phyloP scores from a whole-genome alignment of 1,284 basidiomycete species.

The Ganoderma lucidum region DNA sequence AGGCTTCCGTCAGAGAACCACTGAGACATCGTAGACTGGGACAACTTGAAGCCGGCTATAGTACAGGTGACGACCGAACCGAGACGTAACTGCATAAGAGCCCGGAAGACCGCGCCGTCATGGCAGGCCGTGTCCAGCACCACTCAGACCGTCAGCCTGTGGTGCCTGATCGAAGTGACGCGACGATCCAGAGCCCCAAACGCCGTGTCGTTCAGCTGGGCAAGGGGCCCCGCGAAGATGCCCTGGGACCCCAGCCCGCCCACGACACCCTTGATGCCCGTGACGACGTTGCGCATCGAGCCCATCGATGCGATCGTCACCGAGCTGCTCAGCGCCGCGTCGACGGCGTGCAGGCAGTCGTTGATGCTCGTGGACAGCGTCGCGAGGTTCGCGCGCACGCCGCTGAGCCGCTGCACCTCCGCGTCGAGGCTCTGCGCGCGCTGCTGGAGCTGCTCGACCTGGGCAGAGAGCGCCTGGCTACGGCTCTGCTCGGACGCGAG shows the following conservation, averaged over 20 bases:
- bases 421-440: not conserved
- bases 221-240: conserved; percentile 23
- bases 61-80: not conserved
- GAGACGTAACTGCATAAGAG: not conserved
- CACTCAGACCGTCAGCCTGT: conserved; percentile 5
- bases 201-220: conserved; percentile 17
- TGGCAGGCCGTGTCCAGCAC: not conserved
- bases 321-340: conserved; percentile 24
- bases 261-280: conserved; percentile 14
- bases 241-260: conserved; percentile 8
- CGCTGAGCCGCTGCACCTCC: conserved; percentile 9
- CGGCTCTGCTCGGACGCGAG: conserved; percentile 10
- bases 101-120: not conserved
- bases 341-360: conserved; percentile 20
- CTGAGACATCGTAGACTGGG: not conserved
- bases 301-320: conserved; percentile 14
- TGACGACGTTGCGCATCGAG: conserved; percentile 22
- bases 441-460: conserved; percentile 3
- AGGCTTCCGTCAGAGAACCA: not conserved
- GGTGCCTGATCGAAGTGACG: conserved; percentile 5
- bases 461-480: not conserved
- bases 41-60: not conserved
- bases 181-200: conserved; percentile 10
- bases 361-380: conserved; percentile 21
- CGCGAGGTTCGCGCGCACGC: conserved; percentile 15